phyloP scores from a whole-genome alignment of 2,329 filamentous ascomycete species.

The Epichloe elymi region DNA sequence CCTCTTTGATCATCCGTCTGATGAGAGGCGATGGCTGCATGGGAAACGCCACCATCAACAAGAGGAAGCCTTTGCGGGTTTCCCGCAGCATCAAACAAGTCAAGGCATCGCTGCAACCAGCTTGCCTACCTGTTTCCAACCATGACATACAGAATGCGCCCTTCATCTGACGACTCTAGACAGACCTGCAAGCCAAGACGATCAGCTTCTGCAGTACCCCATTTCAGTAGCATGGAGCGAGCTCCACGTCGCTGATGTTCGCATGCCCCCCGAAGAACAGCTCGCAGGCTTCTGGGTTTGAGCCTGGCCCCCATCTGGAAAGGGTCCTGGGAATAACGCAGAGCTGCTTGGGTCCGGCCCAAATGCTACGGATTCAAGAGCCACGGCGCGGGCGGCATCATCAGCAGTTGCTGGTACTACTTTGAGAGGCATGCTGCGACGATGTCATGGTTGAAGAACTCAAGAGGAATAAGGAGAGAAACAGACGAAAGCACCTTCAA shows the following conservation, averaged over 20 bases:
- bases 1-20: not conserved
- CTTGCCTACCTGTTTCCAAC: slow-evolving; percentile 19
- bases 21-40: not conserved
- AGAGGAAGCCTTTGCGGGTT: not conserved
- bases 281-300: slow-evolving; percentile 21
- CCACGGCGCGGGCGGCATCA: slow-evolving; percentile 22
- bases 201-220: slow-evolving; percentile 23
- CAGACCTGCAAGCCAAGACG: slow-evolving; percentile 21
- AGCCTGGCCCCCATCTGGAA: slow-evolving; percentile 14
- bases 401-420: slow-evolving; percentile 20
- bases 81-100: slow-evolving; percentile 15
- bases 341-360: slow-evolving; percentile 16
- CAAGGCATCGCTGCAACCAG: slow-evolving; percentile 7
- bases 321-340: slow-evolving; percentile 20
- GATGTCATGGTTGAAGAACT: not conserved
- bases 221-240: slow-evolving; percentile 20
- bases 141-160: slow-evolving; percentile 21
- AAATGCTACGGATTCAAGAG: slow-evolving; percentile 26
- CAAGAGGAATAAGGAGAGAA: not conserved
- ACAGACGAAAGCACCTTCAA: too few species aligned
- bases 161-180: slow-evolving; percentile 23
- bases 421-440: slow-evolving; percentile 4
- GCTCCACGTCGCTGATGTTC: slow-evolving; percentile 23
- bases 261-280: slow-evolving; percentile 19
- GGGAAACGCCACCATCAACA: not conserved